Percentiles rank a stretch among this genome's conserved stretches.
phyloP scores from a whole-genome alignment of 2,329 filamentous ascomycete species.

The Hypocrella siamensis region DNA sequence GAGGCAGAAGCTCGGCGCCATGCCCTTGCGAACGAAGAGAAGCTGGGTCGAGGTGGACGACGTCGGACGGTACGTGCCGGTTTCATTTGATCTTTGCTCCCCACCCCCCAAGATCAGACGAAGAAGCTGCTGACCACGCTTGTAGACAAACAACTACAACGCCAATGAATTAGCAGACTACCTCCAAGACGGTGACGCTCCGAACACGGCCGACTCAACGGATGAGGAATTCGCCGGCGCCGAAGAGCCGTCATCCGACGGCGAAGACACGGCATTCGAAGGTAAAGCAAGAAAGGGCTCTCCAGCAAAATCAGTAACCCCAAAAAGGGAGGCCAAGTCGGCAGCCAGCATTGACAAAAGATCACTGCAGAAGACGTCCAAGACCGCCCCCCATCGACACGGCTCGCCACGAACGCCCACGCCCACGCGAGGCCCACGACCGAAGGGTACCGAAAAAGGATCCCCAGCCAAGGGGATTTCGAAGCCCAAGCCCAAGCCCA shows the following conservation, averaged over 20 bases:
- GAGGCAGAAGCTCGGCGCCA: conserved; percentile 65
- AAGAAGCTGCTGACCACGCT: background rate
- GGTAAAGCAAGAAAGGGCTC: conserved; percentile 18
- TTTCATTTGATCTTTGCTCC: background rate
- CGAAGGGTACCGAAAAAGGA: background rate
- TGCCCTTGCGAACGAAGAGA: conserved; percentile 49
- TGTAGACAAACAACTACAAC: conserved; percentile 20
- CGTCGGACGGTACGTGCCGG: conserved; percentile 31
- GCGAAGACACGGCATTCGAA: conserved; percentile 12
- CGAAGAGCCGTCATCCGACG: conserved; percentile 15
- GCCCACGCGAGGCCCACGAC: background rate
- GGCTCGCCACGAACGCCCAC: background rate
- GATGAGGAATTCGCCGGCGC: conserved; percentile 18
- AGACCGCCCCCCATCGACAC: background rate
- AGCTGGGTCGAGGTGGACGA: conserved; percentile 75
- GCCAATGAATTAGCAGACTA: conserved; percentile 8
- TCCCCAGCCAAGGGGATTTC: background rate
- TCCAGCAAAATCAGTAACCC: conserved; percentile 10
- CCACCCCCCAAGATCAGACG: background rate
- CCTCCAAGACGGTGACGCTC: conserved; percentile 11
- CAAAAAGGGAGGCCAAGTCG: conserved; percentile 10
- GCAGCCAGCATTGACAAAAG: conserved; percentile 17
- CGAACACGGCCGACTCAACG: conserved; percentile 15
- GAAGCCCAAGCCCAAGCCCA: too few species aligned
- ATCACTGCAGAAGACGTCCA: conserved; percentile 4